Evolutionary conservation across 495 filamentous ascomycete genomes (phyloP), one percentile per base, ranked within the genome.

Genomic region (Pyrenula massariospora): DNA sequence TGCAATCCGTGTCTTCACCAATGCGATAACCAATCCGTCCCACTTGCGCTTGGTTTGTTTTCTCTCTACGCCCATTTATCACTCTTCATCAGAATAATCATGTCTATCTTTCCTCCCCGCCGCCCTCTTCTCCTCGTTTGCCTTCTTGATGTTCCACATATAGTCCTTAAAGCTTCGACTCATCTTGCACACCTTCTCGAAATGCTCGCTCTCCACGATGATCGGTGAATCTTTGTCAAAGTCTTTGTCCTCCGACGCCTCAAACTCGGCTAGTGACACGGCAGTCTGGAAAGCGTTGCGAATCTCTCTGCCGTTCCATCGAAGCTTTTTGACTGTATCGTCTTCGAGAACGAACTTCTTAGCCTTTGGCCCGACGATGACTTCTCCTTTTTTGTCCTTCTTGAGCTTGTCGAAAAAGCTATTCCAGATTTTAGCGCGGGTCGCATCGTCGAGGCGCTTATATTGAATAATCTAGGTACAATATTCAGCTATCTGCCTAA

Each of bases 321-420:
- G 52, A 54, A 78, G 76, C 20, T 69, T 67, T 0, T 60, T 50
- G 21, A 73, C 65, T 31, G 79, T 65, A 2, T 68, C 68, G 2
- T 56, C 56, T 58, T 76, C 73, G 3, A 42, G 31, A 42, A 42
- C 31, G 15, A 42, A 78, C 70, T 10, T 69, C 67, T 10, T 58
- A 50, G 5, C 72, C 66, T 10, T 66, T 68, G 21, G 58, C 61
- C 2, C 71, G 55, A 58, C 67, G 59, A 67, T 76, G 48, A 42
- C 31, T 15, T 42, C 53, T 8, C 31, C 31, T 15, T 42, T 42
- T 15, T 42, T 42, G 31, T 42, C 31, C 31, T 42, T 42, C 31
- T 42, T 42, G 31, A 42, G 31, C 31, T 42, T 42, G 31, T 42
- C 31, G 31, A 42, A 42, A 15, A 42, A 42, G 15, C 31, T 15